Percentiles rank a stretch among this genome's conserved stretches.
These are phyloP conservation scores for Fragilariopsis cylindrus DNA, from an alignment of 108 stramenopile species.

Conservation along the genomic window DNA sequence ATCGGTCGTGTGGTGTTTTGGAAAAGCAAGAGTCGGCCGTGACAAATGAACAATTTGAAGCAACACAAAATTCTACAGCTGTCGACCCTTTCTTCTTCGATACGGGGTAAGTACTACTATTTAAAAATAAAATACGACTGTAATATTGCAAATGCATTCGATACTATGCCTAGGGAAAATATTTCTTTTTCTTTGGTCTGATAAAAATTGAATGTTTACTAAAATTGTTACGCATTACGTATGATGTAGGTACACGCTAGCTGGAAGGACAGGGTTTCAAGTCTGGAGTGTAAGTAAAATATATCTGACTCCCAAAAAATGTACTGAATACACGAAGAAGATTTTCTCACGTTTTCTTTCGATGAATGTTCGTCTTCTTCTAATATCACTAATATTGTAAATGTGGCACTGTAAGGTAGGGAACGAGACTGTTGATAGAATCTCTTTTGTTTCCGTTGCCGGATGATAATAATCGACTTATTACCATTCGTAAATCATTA, in stretches of 20 bases:
- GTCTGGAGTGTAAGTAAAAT: constrained; percentile 45
- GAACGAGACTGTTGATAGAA: constrained; percentile 60
- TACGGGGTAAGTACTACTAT: constrained; percentile 16
- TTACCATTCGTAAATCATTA: constrained; percentile 2
- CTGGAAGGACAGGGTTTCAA: constrained; percentile 68
- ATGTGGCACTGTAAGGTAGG: constrained; percentile 17
- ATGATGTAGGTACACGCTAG: constrained; percentile 45
- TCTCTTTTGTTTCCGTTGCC: constrained; percentile 37
- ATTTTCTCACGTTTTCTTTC: no score
- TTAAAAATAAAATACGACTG: no score
- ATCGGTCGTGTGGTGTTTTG: constrained; percentile 54
- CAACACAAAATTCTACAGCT: constrained; percentile 30
- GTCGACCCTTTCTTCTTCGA: constrained; percentile 74
- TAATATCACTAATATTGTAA: neutral
- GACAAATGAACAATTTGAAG: constrained; percentile 27
- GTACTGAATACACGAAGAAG: no score
- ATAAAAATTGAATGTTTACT: no score
- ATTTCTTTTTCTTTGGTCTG: no score
- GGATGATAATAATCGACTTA: constrained; percentile 16
- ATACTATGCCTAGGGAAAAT: no score
- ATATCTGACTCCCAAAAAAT: neutral
- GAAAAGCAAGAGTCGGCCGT: constrained; percentile 34
- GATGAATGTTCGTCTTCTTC: no score
- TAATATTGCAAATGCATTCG: no score
- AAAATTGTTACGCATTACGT: no score